Evolutionary conservation across 2,329 filamentous ascomycete species (phyloP), one percentile per base, ranked within the genome.

Genomic region (Xylaria sp.): DNA sequence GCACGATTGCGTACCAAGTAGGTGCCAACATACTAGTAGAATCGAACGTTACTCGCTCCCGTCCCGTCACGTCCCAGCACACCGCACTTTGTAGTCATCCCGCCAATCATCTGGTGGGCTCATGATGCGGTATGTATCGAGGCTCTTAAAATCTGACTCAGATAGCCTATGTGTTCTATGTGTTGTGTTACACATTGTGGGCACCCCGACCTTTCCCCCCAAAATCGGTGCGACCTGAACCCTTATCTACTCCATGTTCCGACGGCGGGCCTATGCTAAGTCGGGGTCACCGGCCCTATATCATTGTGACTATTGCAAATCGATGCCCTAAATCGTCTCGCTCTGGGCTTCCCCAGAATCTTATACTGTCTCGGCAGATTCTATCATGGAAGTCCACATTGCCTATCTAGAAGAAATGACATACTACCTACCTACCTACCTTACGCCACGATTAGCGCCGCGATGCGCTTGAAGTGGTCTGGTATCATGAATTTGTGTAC

Each of bases 61-160:
- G n/a, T 68, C 65, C 65, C 34, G 34, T 36, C 34, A 65, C 63
- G 9, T 55, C 62, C 51, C 21, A 51, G 58, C 65, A 70, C 68
- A 70, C 68, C 68, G 65, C 68, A 70, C 59, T 68, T 70, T 68
- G 55, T 48, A 14, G 24, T 45, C 61, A 61, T 63, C 45, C 45
- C 50, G 50, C 68, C 68, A 68, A 70, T 70, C 53, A 62, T 34
- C 42, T 53, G 9, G 14, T 45, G 50, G 30, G 17, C 36, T 55
- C 27, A 30, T 39, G 21, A 56, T 32, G 58, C 34, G 51, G 51
- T n/a, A 55, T 60, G 24, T 4, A 27, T 53, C 11, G 48, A 54
- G 51, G 14, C 54, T 57, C 47, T 68, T 54, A 50, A 65, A 61
- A 65, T 68, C 65, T 70, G 62, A 70, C 54, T 70, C 68, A 70